Percentiles rank a stretch among this genome's conserved stretches.
Conservation (phyloP, 2,329 filamentous ascomycete genomes). For the Orbilia quercus region DNA sequence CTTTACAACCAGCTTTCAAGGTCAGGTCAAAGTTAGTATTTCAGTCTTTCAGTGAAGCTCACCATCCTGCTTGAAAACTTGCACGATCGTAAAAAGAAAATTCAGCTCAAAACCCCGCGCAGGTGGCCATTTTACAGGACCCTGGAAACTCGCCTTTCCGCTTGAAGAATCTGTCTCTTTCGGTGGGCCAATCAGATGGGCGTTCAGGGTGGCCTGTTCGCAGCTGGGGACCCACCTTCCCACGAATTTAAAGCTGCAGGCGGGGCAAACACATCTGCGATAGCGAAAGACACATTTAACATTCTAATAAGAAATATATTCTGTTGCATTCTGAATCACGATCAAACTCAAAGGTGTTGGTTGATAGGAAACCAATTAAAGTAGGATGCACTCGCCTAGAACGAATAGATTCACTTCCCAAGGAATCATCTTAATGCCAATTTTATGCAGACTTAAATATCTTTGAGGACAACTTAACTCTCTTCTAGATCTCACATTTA, state of each 20-base stretch:
- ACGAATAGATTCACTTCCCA: background rate
- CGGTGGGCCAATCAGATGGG: slow-evolving; percentile 41
- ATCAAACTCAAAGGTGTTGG: background rate
- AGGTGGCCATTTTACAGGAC: slow-evolving; percentile 13
- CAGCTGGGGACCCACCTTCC: slow-evolving; percentile 32
- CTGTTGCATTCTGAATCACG: background rate
- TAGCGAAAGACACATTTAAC: too few species aligned
- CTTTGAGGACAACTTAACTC: background rate
- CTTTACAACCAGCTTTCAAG: too few species aligned
- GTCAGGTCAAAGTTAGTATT: too few species aligned
- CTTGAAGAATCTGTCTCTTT: slow-evolving; percentile 22
- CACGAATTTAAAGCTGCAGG: slow-evolving; percentile 12
- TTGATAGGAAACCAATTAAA: too few species aligned
- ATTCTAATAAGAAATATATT: too few species aligned
- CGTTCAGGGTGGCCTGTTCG: slow-evolving; percentile 24
- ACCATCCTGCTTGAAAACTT: background rate
- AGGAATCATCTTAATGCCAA: background rate
- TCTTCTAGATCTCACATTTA: background rate
- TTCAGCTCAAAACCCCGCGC: slow-evolving; percentile 57
- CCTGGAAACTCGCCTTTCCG: slow-evolving; percentile 25
- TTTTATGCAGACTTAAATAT: slow-evolving; percentile 35
- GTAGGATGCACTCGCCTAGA: background rate
- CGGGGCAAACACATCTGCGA: slow-evolving; percentile 39
- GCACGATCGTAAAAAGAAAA: slow-evolving; percentile 48
- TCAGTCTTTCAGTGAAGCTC: background rate